Base-by-base conservation (phyloP, 2,329 filamentous ascomycete species). In the Trichoderma guizhouense region DNA sequence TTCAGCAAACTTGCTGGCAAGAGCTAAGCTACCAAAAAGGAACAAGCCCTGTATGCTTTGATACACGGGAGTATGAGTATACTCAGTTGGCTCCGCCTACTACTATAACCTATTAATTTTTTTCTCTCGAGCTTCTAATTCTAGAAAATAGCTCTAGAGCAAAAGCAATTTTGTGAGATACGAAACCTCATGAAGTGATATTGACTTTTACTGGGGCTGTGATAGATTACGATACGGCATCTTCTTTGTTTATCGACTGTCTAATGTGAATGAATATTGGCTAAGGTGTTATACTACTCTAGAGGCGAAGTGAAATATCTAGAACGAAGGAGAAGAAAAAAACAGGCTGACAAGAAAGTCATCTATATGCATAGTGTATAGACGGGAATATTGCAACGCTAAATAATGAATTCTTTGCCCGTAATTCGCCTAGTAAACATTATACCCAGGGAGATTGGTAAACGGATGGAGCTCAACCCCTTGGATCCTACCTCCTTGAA, bases 401-500 rank as follows among this genome's bases (percentile, higher is more conserved):
- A 47, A 60, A 39, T 30, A 47, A 68, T 60, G 21, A 57, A 67
- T 28, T 34, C 64, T 57, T 60, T 69, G 39, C 64, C 43, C 9
- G 21, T 28, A 34, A 24, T 51, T 63, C 18, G 62, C 32, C 34
- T 24, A 69, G 39, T 15, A 39, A 65, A 26, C 14, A n/a, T 64
- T 55, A 34, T 26, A 68, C 36, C 62, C 53, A 63, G 28, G 58
- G 58, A 62, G 43, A 61, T 36, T 47, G 34, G 62, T 43, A 39
- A 18, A 58, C 18, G 55, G 43, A 69, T 60, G 62, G 60, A 72
- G 72, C 73, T 81, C 76, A 80, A 76, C 78, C 78, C 76, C 75
- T 77, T 77, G 81, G 77, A 78, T 81, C 79, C 81, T 83, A 85
- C 82, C 83, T 84, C 78, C 82, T 81, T 75, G 83, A 82, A 76